phyloP scores from a whole-genome alignment of 345 rosid genomes.

The Corchorus capsularis region DNA sequence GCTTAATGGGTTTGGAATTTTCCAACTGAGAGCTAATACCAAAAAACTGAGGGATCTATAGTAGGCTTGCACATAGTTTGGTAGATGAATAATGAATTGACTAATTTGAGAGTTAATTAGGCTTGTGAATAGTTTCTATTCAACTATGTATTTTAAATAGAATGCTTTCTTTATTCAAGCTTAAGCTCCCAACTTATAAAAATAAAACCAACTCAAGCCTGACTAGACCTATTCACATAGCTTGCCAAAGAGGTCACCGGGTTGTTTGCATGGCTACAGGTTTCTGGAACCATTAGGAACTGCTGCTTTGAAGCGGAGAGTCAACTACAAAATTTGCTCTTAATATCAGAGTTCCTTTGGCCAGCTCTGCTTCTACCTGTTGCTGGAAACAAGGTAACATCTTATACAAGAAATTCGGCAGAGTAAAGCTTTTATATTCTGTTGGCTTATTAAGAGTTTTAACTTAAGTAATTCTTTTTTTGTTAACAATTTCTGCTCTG shows the following conservation, averaged over 20 bases:
- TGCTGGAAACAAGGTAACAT: constrained; percentile 75
- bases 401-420: constrained; percentile 5
- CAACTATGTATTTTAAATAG: background rate
- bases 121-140: constrained; percentile 3
- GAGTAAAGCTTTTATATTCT: background rate
- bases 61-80: background rate
- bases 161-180: constrained; percentile 7
- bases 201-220: constrained; percentile 16
- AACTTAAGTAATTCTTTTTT: background rate
- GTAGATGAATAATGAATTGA: constrained; percentile 16
- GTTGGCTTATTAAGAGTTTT: background rate
- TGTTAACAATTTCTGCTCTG: background rate
- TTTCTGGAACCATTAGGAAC: constrained; percentile 80
- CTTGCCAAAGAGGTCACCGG: constrained; percentile 1
- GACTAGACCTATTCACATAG: constrained; percentile 12
- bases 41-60: background rate
- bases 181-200: constrained; percentile 4
- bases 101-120: constrained; percentile 5
- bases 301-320: constrained; percentile 94
- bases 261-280: constrained; percentile 47
- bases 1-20: background rate
- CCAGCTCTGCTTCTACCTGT: constrained; percentile 92
- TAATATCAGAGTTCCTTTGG: constrained; percentile 89
- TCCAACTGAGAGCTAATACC: background rate
- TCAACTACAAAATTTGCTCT: constrained; percentile 79